Evolutionary conservation across 805 yeast genomes (phyloP), one percentile per base, ranked within the genome.

Genomic region (Kuraishia ogatae): DNA sequence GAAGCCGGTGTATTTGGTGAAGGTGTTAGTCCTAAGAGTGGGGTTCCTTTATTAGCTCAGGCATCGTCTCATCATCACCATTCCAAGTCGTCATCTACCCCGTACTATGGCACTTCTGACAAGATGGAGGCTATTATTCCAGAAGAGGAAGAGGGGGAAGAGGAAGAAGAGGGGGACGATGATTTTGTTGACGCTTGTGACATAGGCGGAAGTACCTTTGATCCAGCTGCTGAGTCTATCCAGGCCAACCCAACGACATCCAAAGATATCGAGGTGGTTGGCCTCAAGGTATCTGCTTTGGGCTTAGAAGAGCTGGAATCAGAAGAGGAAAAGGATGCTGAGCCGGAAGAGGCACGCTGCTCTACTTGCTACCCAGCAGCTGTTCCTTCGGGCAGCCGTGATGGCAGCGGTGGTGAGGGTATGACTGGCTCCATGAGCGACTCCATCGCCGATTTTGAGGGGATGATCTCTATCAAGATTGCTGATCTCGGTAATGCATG

Each of bases 401-500:
- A 5, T 6, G 29, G 10, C 29, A 6, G 29, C 10, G 43, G 17
- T 35, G n/a, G 10, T 28, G 35, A 28, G 10, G 35, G 35, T 28
- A 7, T 28, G 10, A 28, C 43, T 35, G n/a, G 13, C n/a, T 35
- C 43, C 43, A 35, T 35, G 43, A 11, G 4, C 17, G 43, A 35
- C 17, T 13, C 43, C 43, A 35, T 35, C n/a, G 55, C 59, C 48
- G 69, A 65, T 20, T 64, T 69, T 56, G 69, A 65, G 43, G 68
- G 68, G 20, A 56, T 70, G 19, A 70, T 71, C 19, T 67, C 69
- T 11, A 81, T 84, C 43, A 84, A 84, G 60, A 77, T 84, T 47
- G 89, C 89, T 2, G 89, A 84, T 66, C 72, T 84, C 58, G 89
- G 89, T 39, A 84, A 84, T 64, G 86, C 88, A 2, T 83, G 88